phyloP scores from a whole-genome alignment of 129 eudicot species.

The Pittosporum tobira region DNA sequence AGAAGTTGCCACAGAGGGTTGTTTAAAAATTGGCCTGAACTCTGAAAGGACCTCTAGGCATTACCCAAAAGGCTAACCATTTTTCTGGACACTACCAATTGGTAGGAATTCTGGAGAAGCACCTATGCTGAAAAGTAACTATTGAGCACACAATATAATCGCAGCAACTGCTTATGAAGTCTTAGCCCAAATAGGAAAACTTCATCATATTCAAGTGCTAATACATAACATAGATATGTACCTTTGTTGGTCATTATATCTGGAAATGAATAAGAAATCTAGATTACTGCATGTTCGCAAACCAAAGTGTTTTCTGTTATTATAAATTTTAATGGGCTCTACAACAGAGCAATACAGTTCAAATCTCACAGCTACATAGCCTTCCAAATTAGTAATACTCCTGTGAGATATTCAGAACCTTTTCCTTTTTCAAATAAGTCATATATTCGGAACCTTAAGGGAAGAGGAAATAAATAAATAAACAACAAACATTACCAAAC shows the following conservation, averaged over 20 bases:
- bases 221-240: neutral
- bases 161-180: neutral
- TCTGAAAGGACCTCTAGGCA: neutral
- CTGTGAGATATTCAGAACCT: too few relatives aligned
- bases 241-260: neutral
- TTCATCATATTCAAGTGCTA: neutral
- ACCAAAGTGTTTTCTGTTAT: neutral
- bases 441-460: too few relatives aligned
- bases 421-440: too few relatives aligned
- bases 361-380: too few relatives aligned
- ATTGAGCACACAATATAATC: neutral
- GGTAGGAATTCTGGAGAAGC: too few relatives aligned
- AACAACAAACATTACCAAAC: neutral
- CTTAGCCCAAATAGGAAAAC: neutral
- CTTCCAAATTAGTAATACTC: too few relatives aligned
- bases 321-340: too few relatives aligned
- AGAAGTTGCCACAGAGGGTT: neutral
- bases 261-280: neutral
- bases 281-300: neutral
- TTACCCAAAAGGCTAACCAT: neutral
- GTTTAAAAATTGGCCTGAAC: neutral
- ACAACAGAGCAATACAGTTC: too few relatives aligned
- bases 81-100: too few relatives aligned
- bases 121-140: too few relatives aligned
- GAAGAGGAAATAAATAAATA: too few relatives aligned